Percentiles rank a stretch among this genome's conserved stretches.
These are phyloP conservation scores for Sclerotinia trifoliorum DNA, from an alignment of 2,329 filamentous ascomycete species.

Conservation along the genomic window DNA sequence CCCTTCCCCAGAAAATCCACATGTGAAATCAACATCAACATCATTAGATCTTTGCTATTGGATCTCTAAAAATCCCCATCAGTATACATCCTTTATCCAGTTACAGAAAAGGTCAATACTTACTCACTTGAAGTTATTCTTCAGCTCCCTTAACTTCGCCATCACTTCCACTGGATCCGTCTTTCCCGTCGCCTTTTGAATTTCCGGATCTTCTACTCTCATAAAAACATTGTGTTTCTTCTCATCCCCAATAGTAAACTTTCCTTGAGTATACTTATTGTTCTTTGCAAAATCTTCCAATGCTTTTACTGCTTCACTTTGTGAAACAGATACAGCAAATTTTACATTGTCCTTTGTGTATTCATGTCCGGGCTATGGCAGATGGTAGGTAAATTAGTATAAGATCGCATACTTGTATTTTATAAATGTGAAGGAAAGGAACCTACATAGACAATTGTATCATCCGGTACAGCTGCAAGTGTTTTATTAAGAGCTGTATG, in stretches of 20 bases:
- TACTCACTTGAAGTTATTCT: constrained; percentile 57
- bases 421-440: background rate
- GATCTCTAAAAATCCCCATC: background rate
- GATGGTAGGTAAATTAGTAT: constrained; percentile 21
- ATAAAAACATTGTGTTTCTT: constrained; percentile 99
- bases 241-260: constrained; percentile 95
- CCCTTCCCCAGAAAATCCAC: background rate
- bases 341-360: constrained; percentile 97
- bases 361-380: constrained; percentile 78
- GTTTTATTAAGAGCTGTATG: constrained; percentile 86
- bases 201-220: constrained; percentile 79
- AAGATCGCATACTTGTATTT: background rate
- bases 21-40: background rate
- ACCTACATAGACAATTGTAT: constrained; percentile 85
- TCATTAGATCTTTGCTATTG: background rate
- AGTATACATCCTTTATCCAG: background rate
- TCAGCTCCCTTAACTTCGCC: constrained; percentile 82
- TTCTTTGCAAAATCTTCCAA: constrained; percentile 73
- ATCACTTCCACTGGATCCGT: constrained; percentile 81
- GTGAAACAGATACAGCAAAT: constrained; percentile 75
- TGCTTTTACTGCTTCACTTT: constrained; percentile 73
- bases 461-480: constrained; percentile 76
- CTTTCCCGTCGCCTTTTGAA: constrained; percentile 81
- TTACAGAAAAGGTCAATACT: background rate
- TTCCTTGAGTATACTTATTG: constrained; percentile 87